Evolutionary conservation across 2,329 filamentous ascomycete species (phyloP), one percentile per base, ranked within the genome.

Genomic region (Phaeosphaeriaceae sp.): DNA sequence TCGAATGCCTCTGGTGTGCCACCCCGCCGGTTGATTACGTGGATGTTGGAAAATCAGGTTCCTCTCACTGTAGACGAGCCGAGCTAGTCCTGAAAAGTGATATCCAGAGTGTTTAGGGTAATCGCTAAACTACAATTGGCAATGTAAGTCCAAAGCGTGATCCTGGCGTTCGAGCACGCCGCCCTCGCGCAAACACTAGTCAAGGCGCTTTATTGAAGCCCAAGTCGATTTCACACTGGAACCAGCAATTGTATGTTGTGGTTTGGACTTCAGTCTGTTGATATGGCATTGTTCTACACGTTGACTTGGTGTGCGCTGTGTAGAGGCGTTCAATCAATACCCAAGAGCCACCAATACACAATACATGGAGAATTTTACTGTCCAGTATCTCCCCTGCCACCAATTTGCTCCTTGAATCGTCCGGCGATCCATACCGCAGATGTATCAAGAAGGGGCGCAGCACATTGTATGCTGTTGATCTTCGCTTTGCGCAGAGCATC

Each of bases 1-100:
- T 71, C 65, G 68, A 53, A 17, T 44, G 2, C 25, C 33, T 17
- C 47, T 46, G 53, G 33, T 53, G 31, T 46, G 45, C 54, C 42
- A 40, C 50, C n/a, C n/a, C 49, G 45, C 20, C 42, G 41, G 51
- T 45, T 50, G 61, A 60, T 65, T 69, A 62, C 66, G 65, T 57
- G 60, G 60, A 58, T 52, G 36, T 50, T 9, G 20, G 40, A 27
- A 17, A 52, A 61, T 53, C 62, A 61, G 61, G 65, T 50, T 64
- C 61, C 31, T 59, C 52, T 62, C 47, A 60, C 59, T 56, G 20
- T 57, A 53, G n/a, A 24, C 31, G 44, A 53, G 42, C 27, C n/a
- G 19, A 41, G 7, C 59, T 46, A 62, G 42, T 3, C 58, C 50
- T 22, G n/a, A 54, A 54, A 31, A 15, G 52, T 58, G 27, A 51